Evolutionary conservation across 306 rosid genomes (phyloP).

Genomic region (Corylus americana): DNA sequence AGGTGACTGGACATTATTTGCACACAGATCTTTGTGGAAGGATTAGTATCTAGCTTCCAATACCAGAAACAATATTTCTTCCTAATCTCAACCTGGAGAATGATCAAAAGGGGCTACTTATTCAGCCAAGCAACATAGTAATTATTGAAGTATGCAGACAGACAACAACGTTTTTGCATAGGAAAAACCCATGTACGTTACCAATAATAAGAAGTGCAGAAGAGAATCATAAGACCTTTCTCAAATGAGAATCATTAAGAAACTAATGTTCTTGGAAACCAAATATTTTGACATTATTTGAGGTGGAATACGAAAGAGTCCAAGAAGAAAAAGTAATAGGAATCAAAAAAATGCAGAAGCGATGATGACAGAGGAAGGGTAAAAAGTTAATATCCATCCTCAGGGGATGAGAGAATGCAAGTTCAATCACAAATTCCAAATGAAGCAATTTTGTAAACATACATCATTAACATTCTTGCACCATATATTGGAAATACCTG

Average conservation of each 20-base stretch:
- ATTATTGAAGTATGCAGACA: neutral
- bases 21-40: neutral
- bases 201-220: neutral
- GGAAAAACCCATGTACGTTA: neutral
- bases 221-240: neutral
- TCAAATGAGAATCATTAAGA: neutral
- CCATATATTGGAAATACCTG: neutral
- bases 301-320: neutral
- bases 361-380: neutral
- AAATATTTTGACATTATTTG: neutral
- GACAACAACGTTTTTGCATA: no score
- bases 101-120: neutral
- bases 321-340: neutral
- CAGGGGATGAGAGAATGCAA: neutral
- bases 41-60: neutral
- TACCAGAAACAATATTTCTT: neutral
- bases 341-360: neutral
- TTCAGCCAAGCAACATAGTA: neutral
- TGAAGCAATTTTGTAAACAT: no score
- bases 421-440: neutral
- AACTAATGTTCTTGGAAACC: slow-evolving; percentile 1
- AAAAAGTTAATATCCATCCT: neutral
- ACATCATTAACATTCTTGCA: no score
- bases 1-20: slow-evolving; percentile 19
- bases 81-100: neutral